phyloP scores from a whole-genome alignment of 2,329 filamentous ascomycete genomes.

The Sporothrix luriei region DNA sequence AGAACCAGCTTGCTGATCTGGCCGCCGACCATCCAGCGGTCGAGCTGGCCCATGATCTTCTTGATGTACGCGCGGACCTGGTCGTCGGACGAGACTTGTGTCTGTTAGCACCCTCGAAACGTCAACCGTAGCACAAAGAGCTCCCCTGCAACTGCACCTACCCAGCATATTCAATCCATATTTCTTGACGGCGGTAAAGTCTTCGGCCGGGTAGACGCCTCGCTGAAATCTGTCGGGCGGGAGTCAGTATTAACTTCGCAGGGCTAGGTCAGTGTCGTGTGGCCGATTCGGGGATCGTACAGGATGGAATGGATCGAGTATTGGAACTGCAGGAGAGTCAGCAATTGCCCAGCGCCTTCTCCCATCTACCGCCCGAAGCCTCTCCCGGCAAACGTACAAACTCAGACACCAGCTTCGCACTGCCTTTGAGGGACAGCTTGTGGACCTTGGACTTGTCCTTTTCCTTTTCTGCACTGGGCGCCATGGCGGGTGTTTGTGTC shows the following conservation, averaged over 20 bases:
- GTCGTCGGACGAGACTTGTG: conserved; percentile 88
- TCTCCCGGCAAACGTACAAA: conserved; percentile 67
- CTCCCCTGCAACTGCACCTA: conserved; percentile 40
- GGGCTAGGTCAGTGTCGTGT: too few species aligned
- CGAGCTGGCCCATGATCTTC: conserved; percentile 97
- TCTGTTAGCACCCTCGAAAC: neutral
- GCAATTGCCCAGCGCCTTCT: neutral
- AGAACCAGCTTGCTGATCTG: conserved; percentile 98
- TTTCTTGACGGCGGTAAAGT: conserved; percentile 97
- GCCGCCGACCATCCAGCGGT: conserved; percentile 95
- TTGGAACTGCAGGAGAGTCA: conserved; percentile 67
- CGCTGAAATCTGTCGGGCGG: conserved; percentile 70
- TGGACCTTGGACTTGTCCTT: conserved; percentile 86
- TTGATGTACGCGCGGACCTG: conserved; percentile 99
- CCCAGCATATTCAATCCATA: conserved; percentile 98
- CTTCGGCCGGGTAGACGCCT: conserved; percentile 85
- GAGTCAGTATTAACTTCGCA: neutral
- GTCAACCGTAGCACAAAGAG: neutral
- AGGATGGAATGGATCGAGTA: conserved; percentile 98
- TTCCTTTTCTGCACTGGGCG: conserved; percentile 42
- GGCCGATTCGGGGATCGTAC: conserved; percentile 50
- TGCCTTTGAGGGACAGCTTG: conserved; percentile 87
- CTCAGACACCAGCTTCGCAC: conserved; percentile 85
- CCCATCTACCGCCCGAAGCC: neutral
- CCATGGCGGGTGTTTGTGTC: conserved; percentile 27